Conservation (phyloP, 768 basidiomycete species). For the Neoboletus magnificus region DNA sequence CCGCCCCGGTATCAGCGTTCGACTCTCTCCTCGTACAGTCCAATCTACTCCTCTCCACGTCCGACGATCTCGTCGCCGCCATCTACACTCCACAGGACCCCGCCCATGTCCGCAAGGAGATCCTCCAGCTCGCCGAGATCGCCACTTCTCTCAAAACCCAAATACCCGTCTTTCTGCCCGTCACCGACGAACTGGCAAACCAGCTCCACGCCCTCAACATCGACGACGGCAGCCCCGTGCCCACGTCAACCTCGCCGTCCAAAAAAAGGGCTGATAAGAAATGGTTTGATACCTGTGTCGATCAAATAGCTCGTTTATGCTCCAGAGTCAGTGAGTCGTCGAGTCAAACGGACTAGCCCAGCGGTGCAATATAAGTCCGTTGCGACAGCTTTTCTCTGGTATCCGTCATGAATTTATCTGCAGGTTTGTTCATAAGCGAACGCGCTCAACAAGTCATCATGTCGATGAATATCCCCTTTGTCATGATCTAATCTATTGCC, state of each 20-base stretch:
- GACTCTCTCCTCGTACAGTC: slow-evolving; percentile 53
- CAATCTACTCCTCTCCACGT: slow-evolving; percentile 46
- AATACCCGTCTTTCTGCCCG: slow-evolving; percentile 24
- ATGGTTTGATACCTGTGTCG: slow-evolving; percentile 67
- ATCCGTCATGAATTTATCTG: too few species aligned
- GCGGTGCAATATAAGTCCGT: not conserved
- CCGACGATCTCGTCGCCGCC: slow-evolving; percentile 67
- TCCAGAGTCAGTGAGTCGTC: slow-evolving; percentile 29
- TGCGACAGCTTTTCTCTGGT: too few species aligned
- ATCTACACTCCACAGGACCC: slow-evolving; percentile 63
- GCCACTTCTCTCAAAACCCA: slow-evolving; percentile 37
- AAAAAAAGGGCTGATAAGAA: slow-evolving; percentile 40
- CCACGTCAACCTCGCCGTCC: not conserved
- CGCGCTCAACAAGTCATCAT: too few species aligned
- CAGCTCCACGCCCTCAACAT: slow-evolving; percentile 26
- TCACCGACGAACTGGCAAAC: slow-evolving; percentile 21
- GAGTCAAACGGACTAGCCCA: slow-evolving; percentile 5
- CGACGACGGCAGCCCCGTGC: not conserved
- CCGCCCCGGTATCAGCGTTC: slow-evolving; percentile 33
- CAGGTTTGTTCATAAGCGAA: too few species aligned
- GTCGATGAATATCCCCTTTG: too few species aligned
- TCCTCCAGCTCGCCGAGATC: slow-evolving; percentile 37
- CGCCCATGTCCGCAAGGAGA: slow-evolving; percentile 37
- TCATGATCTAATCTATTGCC: too few species aligned
- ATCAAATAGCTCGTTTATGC: slow-evolving; percentile 51